phyloP scores from a whole-genome alignment of 1,139 yeast species.

The Diutina rugosa region DNA sequence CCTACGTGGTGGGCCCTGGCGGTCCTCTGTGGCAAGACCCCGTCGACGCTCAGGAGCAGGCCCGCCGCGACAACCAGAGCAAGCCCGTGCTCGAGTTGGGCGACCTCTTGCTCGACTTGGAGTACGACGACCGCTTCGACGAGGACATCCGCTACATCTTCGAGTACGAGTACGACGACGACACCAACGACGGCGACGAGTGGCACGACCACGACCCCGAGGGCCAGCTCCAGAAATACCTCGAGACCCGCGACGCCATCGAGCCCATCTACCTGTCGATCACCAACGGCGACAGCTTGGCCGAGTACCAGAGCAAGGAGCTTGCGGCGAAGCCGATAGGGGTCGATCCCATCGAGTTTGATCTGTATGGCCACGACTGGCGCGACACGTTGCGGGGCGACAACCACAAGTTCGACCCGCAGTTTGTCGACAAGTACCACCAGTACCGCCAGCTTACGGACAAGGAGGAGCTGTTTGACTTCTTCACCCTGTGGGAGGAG shows the following conservation, averaged over 20 bases:
- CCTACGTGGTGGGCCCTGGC: slow-evolving; percentile 9
- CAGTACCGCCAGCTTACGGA: slow-evolving; percentile 9
- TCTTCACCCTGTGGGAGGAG: background rate
- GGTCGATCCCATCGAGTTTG: slow-evolving; percentile 29
- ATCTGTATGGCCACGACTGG: slow-evolving; percentile 54
- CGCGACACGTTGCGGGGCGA: slow-evolving; percentile 52
- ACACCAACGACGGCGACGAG: slow-evolving; percentile 15
- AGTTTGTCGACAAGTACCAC: slow-evolving; percentile 8
- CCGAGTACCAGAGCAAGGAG: background rate
- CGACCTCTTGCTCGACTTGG: slow-evolving; percentile 41
- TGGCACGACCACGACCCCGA: slow-evolving; percentile 3
- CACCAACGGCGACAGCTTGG: slow-evolving; percentile 3
- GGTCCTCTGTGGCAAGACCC: background rate
- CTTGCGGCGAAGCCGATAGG: slow-evolving; percentile 7
- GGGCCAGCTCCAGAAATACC: background rate
- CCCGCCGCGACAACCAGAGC: background rate
- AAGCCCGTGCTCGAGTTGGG: slow-evolving; percentile 25
- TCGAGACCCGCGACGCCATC: background rate
- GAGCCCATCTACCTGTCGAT: background rate
- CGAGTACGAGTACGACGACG: slow-evolving; percentile 34
- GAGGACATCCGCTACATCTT: slow-evolving; percentile 64
- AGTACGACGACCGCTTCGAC: slow-evolving; percentile 56
- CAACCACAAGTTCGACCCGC: slow-evolving; percentile 19
- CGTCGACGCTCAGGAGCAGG: background rate
- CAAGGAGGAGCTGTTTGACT: slow-evolving; percentile 6